These are phyloP conservation scores for Nannochloropsis salina DNA, from an alignment of 108 stramenopile species.

Conservation along the genomic window DNA sequence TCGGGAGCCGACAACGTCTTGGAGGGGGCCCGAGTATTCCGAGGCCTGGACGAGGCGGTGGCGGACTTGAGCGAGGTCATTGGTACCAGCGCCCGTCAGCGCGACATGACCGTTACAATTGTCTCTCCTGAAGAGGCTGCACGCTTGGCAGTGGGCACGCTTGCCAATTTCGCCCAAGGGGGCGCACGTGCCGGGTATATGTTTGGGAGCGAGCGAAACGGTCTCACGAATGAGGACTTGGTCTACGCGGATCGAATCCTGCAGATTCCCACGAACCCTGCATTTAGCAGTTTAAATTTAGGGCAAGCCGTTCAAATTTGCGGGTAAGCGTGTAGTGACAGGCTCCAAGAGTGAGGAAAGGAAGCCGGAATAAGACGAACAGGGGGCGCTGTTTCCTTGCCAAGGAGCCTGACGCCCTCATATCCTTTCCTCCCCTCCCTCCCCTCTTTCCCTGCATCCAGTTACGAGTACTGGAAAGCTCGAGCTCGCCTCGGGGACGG, in stretches of 20 bases:
- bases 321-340: slow-evolving; percentile 21
- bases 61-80: slow-evolving; percentile 9
- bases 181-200: background rate
- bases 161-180: background rate
- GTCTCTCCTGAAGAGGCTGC: slow-evolving; percentile 26
- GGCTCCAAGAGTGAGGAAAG: slow-evolving; percentile 4
- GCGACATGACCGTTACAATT: slow-evolving; percentile 24
- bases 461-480: slow-evolving; percentile 20
- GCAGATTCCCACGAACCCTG: slow-evolving; percentile 22
- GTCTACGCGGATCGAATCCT: slow-evolving; percentile 20
- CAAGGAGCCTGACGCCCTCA: background rate
- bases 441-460: background rate
- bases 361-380: no score
- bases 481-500: background rate
- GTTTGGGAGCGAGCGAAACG: slow-evolving; percentile 28
- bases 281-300: slow-evolving; percentile 24
- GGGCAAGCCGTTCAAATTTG: slow-evolving; percentile 26
- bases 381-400: no score
- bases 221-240: slow-evolving; percentile 27
- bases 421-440: background rate
- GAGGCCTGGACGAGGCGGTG: background rate
- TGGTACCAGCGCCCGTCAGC: slow-evolving; percentile 23
- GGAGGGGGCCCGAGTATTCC: slow-evolving; percentile 20
- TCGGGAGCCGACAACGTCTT: slow-evolving; percentile 25
- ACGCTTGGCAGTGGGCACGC: background rate